Percentiles rank a stretch among this genome's conserved stretches.
These are phyloP conservation scores for Fusarium staphyleae DNA, from an alignment of 2,329 filamentous ascomycete genomes.

Conservation along the genomic window DNA sequence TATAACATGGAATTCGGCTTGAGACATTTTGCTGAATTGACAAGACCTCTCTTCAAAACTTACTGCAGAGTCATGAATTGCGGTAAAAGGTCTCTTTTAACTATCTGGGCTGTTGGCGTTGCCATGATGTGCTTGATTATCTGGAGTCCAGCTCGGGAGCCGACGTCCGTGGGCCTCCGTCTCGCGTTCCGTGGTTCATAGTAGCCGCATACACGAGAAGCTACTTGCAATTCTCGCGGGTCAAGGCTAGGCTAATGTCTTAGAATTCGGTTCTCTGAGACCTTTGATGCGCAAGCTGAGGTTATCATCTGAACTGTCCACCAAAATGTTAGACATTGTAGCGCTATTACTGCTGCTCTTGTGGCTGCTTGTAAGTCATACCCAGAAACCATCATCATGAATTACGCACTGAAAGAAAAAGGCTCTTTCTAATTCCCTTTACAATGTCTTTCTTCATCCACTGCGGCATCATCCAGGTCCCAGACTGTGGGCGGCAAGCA, in stretches of 20 bases:
- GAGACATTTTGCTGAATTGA: slow-evolving; percentile 14
- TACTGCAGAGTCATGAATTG: not conserved
- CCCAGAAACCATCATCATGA: not conserved
- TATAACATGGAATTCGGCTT: slow-evolving; percentile 26
- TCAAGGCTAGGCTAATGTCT: not conserved
- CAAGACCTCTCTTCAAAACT: not conserved
- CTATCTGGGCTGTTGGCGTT: not conserved
- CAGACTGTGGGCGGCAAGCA: slow-evolving; percentile 25
- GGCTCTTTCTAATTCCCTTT: not conserved
- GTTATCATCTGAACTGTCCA: too few species aligned
- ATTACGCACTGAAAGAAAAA: not conserved
- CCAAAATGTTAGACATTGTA: not conserved
- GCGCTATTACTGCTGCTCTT: not conserved
- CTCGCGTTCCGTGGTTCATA: slow-evolving; percentile 20
- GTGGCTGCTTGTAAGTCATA: slow-evolving; percentile 2
- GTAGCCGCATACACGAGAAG: not conserved
- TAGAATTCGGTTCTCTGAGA: not conserved
- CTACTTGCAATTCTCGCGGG: accelerated
- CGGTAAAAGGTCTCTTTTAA: not conserved
- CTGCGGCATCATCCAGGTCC: slow-evolving; percentile 21
- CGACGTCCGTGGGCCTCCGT: slow-evolving; percentile 25
- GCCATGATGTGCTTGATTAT: not conserved
- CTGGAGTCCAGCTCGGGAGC: slow-evolving; percentile 16
- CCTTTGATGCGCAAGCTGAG: not conserved
- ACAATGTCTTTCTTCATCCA: slow-evolving; percentile 27